These are phyloP conservation scores for Leccinellum albellum DNA, from an alignment of 768 basidiomycete genomes.

Conservation along the genomic window DNA sequence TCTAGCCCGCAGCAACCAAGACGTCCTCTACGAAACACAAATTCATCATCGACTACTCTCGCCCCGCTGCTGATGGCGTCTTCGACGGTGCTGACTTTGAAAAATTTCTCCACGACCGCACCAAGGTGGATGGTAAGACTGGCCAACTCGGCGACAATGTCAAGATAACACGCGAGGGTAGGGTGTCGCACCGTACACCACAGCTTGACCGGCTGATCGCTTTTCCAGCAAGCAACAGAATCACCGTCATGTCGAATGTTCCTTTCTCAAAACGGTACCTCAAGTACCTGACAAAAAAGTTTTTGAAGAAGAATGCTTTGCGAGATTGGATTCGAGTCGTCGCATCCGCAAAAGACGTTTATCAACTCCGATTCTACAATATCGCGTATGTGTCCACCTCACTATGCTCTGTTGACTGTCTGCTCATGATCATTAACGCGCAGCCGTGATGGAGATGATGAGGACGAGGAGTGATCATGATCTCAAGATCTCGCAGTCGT, in stretches of 20 bases:
- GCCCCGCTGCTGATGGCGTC: slow-evolving; percentile 63
- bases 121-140: slow-evolving; percentile 89
- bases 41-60: slow-evolving; percentile 83
- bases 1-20: slow-evolving; percentile 58
- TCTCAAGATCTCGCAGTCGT: slow-evolving; percentile 14
- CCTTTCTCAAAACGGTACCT: slow-evolving; percentile 96
- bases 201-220: slow-evolving; percentile 1
- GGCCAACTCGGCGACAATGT: slow-evolving; percentile 90
- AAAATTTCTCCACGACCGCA: slow-evolving; percentile 92
- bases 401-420: neutral
- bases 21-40: slow-evolving; percentile 59
- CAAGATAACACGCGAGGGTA: slow-evolving; percentile 84
- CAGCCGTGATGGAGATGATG: slow-evolving; percentile 51
- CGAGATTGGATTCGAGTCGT: slow-evolving; percentile 99
- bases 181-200: slow-evolving; percentile 14
- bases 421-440: neutral
- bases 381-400: slow-evolving; percentile 58
- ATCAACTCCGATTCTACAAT: slow-evolving; percentile 94
- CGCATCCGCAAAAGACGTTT: slow-evolving; percentile 88
- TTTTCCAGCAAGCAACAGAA: slow-evolving; percentile 64
- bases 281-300: slow-evolving; percentile 99
- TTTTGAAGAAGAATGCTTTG: slow-evolving; percentile 95
- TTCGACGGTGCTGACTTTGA: slow-evolving; percentile 66
- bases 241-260: slow-evolving; percentile 81
- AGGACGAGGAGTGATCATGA: slow-evolving; percentile 45